Evolutionary conservation across 2,329 filamentous ascomycete genomes (phyloP).

Genomic region (Paecilomyces fulvus): DNA sequence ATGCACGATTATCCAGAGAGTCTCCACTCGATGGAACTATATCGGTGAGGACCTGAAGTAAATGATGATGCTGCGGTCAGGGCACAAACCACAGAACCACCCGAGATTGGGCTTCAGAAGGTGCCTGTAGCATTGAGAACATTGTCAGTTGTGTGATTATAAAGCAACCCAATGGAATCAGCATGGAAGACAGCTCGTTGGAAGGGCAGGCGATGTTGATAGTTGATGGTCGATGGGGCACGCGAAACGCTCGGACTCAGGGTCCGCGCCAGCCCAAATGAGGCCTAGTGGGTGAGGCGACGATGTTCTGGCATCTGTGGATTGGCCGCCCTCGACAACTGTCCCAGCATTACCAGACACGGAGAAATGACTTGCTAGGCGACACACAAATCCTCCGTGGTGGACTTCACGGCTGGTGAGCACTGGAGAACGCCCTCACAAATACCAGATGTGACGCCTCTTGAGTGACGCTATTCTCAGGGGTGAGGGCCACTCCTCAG

Average conservation of each 20-base stretch:
- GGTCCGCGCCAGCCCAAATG: background rate
- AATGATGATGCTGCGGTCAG: background rate
- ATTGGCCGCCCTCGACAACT: background rate
- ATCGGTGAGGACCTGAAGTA: background rate
- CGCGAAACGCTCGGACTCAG: slow-evolving; percentile 2
- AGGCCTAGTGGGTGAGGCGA: background rate
- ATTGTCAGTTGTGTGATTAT: background rate
- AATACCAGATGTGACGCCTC: background rate
- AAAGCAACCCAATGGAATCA: background rate
- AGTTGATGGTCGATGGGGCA: background rate
- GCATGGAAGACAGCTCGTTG: background rate
- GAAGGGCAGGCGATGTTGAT: background rate
- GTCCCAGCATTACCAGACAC: background rate
- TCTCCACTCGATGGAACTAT: background rate
- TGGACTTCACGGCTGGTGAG: background rate
- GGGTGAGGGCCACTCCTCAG: background rate
- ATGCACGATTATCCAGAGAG: slow-evolving; percentile 6
- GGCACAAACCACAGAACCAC: background rate
- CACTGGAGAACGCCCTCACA: background rate
- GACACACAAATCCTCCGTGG: background rate
- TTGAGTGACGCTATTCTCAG: background rate
- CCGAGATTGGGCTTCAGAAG: background rate
- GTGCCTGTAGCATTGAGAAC: background rate
- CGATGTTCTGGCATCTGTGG: background rate
- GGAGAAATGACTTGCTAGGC: background rate